A percentile compares a stretch with the other conserved stretches of the same genome.
Evolutionary conservation across 371 early-diverging fungal genomes (phyloP).

Genomic region (Conidiobolus incongruus): DNA sequence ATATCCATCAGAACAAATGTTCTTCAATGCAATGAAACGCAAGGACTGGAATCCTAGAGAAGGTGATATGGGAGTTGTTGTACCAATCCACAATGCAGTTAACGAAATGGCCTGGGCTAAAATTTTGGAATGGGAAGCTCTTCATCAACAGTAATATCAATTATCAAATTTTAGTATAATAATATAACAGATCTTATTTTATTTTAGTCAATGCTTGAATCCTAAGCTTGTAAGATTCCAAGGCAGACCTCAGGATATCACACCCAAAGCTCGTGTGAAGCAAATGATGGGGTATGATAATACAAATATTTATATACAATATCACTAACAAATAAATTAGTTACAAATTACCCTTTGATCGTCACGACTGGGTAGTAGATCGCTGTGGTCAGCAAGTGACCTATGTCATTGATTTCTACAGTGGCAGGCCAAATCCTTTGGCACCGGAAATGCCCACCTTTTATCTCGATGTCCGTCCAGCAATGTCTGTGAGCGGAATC

Average conservation of each 20-base stretch:
- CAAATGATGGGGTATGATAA: conserved; percentile 4
- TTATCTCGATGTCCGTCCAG: conserved; percentile 61
- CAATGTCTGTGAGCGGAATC: conserved; percentile 31
- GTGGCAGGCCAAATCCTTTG: conserved; percentile 28
- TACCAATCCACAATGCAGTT: conserved; percentile 89
- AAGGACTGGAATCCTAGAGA: conserved; percentile 88
- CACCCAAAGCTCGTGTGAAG: conserved; percentile 3
- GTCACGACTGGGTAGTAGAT: conserved; percentile 58
- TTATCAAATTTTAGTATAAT: background rate
- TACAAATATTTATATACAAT: too few relatives aligned
- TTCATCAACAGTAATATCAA: conserved; percentile 38
- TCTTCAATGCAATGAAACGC: conserved; percentile 83
- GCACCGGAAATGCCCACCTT: conserved; percentile 40
- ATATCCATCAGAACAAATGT: conserved; percentile 90
- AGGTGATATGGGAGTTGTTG: conserved; percentile 74
- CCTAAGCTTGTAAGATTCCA: conserved; percentile 4
- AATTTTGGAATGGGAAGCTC: conserved; percentile 77
- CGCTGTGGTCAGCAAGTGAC: conserved; percentile 44
- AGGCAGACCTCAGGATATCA: conserved; percentile 3
- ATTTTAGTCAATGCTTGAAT: conserved; percentile 2
- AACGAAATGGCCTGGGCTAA: conserved; percentile 90
- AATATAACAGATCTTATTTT: background rate
- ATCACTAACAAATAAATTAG: too few relatives aligned
- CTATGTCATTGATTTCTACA: conserved; percentile 61
- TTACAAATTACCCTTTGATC: conserved; percentile 34